Conservation (phyloP, 768 basidiomycete genomes). For the Rhodocollybia butyracea region DNA sequence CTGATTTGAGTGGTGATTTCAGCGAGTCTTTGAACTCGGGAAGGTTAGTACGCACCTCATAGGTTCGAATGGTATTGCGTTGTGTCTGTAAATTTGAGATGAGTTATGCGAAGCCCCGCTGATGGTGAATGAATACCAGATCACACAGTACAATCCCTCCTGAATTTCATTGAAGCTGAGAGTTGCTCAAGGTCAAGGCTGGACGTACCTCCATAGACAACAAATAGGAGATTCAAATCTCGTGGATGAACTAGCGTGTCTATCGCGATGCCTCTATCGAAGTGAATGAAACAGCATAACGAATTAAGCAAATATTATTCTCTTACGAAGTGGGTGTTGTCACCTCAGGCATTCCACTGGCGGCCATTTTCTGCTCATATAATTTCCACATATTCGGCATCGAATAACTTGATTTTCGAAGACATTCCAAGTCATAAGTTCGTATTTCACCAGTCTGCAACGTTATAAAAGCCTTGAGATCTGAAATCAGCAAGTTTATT, state of each 20-base stretch:
- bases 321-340: slow-evolving; percentile 33
- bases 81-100: slow-evolving; percentile 31
- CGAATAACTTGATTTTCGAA: slow-evolving; percentile 60
- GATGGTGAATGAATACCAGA: slow-evolving; percentile 36
- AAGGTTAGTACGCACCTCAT: too few relatives aligned
- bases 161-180: slow-evolving; percentile 19
- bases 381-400: slow-evolving; percentile 76
- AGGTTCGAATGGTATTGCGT: slow-evolving; percentile 53
- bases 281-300: slow-evolving; percentile 10
- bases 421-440: slow-evolving; percentile 74
- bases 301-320: neutral
- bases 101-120: neutral
- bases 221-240: slow-evolving; percentile 66
- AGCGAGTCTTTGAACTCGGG: too few relatives aligned
- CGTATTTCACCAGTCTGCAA: slow-evolving; percentile 56
- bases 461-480: slow-evolving; percentile 42
- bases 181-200: neutral
- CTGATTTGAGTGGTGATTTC: too few relatives aligned
- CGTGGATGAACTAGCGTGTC: slow-evolving; percentile 70
- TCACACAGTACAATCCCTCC: slow-evolving; percentile 62
- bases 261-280: slow-evolving; percentile 44
- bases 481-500: neutral
- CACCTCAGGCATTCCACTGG: slow-evolving; percentile 36
- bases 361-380: slow-evolving; percentile 56
- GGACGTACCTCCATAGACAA: slow-evolving; percentile 69